Conservation (phyloP, 208 protist genomes). For the Leishmania guyanensis region DNA sequence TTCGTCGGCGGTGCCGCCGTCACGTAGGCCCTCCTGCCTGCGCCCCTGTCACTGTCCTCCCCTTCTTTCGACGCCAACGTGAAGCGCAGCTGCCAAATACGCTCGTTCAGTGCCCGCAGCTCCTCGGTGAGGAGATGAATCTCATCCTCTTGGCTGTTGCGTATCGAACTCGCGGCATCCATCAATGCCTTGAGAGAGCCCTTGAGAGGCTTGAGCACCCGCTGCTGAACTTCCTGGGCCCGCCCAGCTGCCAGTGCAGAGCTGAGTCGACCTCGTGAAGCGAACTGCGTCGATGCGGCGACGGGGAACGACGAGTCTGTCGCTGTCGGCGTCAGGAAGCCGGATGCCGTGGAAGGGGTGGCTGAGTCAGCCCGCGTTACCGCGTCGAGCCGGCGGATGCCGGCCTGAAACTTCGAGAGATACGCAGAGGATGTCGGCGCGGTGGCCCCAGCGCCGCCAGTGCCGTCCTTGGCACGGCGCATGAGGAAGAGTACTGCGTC, state of each 20-base stretch:
- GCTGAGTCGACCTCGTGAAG: constrained; percentile 22
- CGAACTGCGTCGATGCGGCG: constrained; percentile 4
- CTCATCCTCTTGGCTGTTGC: constrained; percentile 65
- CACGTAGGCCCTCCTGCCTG: not conserved
- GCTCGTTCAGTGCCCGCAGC: constrained; percentile 74
- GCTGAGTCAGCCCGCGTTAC: not conserved
- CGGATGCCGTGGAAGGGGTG: not conserved
- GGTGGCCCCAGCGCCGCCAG: not conserved
- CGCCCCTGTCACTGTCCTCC: not conserved
- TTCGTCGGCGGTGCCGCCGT: not conserved
- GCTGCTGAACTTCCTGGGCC: constrained; percentile 13
- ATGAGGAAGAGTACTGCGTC: not conserved
- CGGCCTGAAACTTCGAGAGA: constrained; percentile 21
- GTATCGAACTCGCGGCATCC: constrained; percentile 58
- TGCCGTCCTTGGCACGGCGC: not conserved
- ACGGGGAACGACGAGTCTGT: not conserved
- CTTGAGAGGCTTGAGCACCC: constrained; percentile 17
- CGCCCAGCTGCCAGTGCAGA: constrained; percentile 23
- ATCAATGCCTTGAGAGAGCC: constrained; percentile 56
- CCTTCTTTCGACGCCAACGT: constrained; percentile 11
- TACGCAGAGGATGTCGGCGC: constrained; percentile 12
- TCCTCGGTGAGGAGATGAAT: constrained; percentile 78
- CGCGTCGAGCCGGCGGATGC: constrained; percentile 19
- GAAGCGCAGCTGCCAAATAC: constrained; percentile 80
- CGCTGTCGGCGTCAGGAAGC: not conserved